A percentile compares a stretch with the other conserved stretches of the same genome.
These are phyloP conservation scores for Rugonectria rugulosa DNA, from an alignment of 2,329 filamentous ascomycete genomes.

Conservation along the genomic window DNA sequence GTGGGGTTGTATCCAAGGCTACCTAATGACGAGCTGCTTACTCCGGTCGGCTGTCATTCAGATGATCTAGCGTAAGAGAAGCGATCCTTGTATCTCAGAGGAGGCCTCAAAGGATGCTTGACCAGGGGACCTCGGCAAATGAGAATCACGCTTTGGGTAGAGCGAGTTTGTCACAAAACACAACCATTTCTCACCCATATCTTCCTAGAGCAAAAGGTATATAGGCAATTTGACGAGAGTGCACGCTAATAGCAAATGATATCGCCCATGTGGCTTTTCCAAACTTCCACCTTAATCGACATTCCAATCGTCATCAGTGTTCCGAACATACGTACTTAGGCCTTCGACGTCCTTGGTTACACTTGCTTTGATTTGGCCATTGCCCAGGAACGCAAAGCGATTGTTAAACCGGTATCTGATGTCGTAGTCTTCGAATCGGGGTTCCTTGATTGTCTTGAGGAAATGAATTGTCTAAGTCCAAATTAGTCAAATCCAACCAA, in stretches of 20 bases:
- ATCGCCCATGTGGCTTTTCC: neutral
- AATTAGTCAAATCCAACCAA: no score
- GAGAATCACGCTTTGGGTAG: no score
- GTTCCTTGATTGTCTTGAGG: slow-evolving; percentile 47
- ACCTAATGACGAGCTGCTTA: no score
- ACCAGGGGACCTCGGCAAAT: no score
- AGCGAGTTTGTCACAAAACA: no score
- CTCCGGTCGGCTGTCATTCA: no score
- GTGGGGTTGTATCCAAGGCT: no score
- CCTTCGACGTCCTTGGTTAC: slow-evolving; percentile 48
- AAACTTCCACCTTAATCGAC: slow-evolving; percentile 43
- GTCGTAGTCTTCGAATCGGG: slow-evolving; percentile 43
- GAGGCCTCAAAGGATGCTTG: no score
- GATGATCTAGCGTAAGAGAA: no score
- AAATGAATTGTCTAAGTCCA: slow-evolving; percentile 44
- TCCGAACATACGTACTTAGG: slow-evolving; percentile 53
- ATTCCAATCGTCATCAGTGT: slow-evolving; percentile 52
- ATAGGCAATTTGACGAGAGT: no score
- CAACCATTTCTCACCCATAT: no score
- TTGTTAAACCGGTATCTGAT: slow-evolving; percentile 46
- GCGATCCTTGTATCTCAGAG: no score
- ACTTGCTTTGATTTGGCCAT: slow-evolving; percentile 55
- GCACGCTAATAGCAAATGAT: neutral
- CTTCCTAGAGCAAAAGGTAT: neutral
- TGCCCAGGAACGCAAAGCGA: slow-evolving; percentile 48